Conservation (phyloP, 495 filamentous ascomycete genomes). For the Corynascus novoguineensis region DNA sequence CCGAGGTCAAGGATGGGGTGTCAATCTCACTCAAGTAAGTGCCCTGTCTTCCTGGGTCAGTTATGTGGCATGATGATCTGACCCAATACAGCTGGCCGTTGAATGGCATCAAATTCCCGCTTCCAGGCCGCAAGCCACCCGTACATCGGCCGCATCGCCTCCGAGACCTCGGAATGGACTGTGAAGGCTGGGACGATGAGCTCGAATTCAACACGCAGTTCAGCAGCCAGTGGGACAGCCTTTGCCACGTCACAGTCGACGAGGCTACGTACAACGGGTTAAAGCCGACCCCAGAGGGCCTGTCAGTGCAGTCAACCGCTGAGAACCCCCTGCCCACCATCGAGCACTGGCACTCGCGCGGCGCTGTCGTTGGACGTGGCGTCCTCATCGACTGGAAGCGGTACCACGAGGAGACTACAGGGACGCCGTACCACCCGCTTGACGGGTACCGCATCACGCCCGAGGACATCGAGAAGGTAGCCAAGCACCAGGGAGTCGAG, state of each 20-base stretch:
- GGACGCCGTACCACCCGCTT: constrained; percentile 50
- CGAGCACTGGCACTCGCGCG: constrained; percentile 39
- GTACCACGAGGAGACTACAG: constrained; percentile 41
- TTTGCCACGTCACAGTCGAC: constrained; percentile 49
- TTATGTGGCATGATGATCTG: neutral
- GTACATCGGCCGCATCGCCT: constrained; percentile 48
- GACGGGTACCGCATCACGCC: constrained; percentile 56
- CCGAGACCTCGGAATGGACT: constrained; percentile 31
- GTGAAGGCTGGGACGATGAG: constrained; percentile 43
- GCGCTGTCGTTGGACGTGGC: constrained; percentile 53
- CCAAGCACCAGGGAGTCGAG: constrained; percentile 50
- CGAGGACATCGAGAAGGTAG: constrained; percentile 53
- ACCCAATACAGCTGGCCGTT: constrained; percentile 34
- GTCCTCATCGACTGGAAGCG: constrained; percentile 52
- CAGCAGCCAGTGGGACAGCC: constrained; percentile 72
- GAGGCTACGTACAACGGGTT: constrained; percentile 52
- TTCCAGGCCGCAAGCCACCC: constrained; percentile 49
- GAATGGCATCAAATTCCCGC: constrained; percentile 43
- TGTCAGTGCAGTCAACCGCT: constrained; percentile 23
- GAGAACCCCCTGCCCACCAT: constrained; percentile 33
- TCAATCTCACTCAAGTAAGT: constrained; percentile 56
- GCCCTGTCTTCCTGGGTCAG: too few species aligned
- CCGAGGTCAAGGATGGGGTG: constrained; percentile 50
- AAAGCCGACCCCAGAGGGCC: constrained; percentile 27
- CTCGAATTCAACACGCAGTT: constrained; percentile 72